Percentiles rank a stretch among this genome's conserved stretches.
phyloP scores from a whole-genome alignment of 139 green algal genomes.

The Picochlorum costavermella region DNA sequence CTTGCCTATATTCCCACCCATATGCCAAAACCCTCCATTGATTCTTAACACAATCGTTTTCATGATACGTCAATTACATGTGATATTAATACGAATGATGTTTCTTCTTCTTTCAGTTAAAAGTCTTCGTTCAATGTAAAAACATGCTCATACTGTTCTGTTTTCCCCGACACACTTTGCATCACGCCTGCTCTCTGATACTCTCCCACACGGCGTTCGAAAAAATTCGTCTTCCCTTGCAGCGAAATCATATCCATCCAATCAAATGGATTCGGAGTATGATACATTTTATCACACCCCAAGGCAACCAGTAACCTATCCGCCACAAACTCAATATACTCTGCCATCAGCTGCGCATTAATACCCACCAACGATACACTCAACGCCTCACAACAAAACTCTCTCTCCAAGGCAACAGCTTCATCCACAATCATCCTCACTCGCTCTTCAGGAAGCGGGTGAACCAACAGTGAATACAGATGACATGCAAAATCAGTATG shows the following conservation, averaged over 20 bases:
- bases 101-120: background rate
- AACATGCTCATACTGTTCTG: slow-evolving; percentile 4
- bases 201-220: slow-evolving; percentile 74
- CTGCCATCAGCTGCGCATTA: slow-evolving; percentile 58
- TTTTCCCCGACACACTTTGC: slow-evolving; percentile 24
- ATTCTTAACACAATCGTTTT: no score
- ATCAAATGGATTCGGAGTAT: slow-evolving; percentile 69
- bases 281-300: slow-evolving; percentile 52
- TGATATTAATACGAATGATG: background rate
- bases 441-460: slow-evolving; percentile 21
- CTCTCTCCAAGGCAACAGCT: slow-evolving; percentile 58
- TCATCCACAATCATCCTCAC: slow-evolving; percentile 50
- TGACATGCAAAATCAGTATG: slow-evolving; percentile 72
- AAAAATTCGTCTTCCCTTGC: slow-evolving; percentile 81
- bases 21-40: no score
- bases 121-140: slow-evolving; percentile 9
- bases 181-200: slow-evolving; percentile 77
- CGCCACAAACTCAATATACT: slow-evolving; percentile 73
- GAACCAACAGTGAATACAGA: slow-evolving; percentile 46
- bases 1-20: slow-evolving; percentile 51
- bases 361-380: slow-evolving; percentile 59
- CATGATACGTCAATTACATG: background rate
- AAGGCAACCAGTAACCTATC: slow-evolving; percentile 58
- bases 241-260: slow-evolving; percentile 85
- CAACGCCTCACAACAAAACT: slow-evolving; percentile 60